Evolutionary conservation across 345 rosid species (phyloP), one percentile per base, ranked within the genome.

Genomic region (Hevea brasiliensis): DNA sequence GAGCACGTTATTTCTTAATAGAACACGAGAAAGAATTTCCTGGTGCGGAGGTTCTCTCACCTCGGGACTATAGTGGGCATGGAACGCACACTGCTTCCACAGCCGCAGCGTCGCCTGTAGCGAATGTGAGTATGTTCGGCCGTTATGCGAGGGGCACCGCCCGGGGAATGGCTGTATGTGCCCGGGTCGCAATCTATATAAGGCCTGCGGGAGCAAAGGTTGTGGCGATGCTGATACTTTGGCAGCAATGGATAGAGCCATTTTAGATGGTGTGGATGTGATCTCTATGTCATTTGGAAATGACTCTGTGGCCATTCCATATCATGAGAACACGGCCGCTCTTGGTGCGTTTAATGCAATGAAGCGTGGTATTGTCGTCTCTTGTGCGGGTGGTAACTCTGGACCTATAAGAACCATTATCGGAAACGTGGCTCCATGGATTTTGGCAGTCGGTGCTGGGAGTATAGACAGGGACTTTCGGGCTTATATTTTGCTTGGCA

Each of bases 361-460:
- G 83, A 87, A 91, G 81, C 81, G 68, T 69, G 98, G 97, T 20
- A 85, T 94, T 45, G 75, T 90, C 48, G 94, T 94, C 35, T 86
- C 92, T 17, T 87, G 88, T 32, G 85, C 96, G 0, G 94, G 93
- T 11, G 98, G 98, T 0, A 94, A 94, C 55, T 73, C 82, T 20
- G 98, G 98, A 47, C 97, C 97, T 0, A 41, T 65, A 0, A 66
- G 74, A 61, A 83, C 85, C 40, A 76, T 92, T 0, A 74, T 92
- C 10, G 87, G 90, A 0, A 94, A 92, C 65, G 90, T 83, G 53
- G 96, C 98, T 6, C 98, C 98, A 0, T 94, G 98, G 98, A 87
- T 91, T 15, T 77, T 91, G 87, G 91, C 97, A 2, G 97, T 93
- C 11, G 98, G 96, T 0, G 97, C 97, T 3, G 89, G 92, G 1